Conservation (phyloP, 1,284 basidiomycete genomes). For the Ceratobasidium sp. region DNA sequence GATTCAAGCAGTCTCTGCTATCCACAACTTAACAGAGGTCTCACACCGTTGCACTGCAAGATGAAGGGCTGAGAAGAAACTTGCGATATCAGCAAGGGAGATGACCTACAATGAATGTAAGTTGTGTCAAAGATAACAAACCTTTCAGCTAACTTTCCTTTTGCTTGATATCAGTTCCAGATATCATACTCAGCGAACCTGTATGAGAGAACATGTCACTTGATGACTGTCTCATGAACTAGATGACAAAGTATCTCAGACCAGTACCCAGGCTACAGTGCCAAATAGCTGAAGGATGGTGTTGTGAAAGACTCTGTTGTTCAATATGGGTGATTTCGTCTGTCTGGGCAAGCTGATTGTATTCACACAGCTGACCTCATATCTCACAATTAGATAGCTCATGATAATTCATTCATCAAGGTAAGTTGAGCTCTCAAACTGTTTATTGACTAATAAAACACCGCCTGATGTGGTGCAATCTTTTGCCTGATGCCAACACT, state of each 20-base stretch:
- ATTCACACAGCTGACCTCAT: neutral
- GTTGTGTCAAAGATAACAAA: neutral
- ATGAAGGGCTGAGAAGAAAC: no score
- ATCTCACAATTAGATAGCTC: neutral
- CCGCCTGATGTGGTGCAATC: neutral
- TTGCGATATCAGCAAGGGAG: neutral
- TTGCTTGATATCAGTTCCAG: neutral
- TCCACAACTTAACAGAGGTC: no score
- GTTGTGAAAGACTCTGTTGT: neutral
- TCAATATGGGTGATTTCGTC: slow-evolving; percentile 11
- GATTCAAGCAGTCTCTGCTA: slow-evolving; percentile 41
- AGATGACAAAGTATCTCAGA: slow-evolving; percentile 12
- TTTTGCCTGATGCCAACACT: neutral
- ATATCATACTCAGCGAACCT: neutral
- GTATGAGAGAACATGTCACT: neutral
- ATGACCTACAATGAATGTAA: neutral
- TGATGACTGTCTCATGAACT: neutral
- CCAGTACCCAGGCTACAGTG: neutral
- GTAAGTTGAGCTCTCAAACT: neutral
- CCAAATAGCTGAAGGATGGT: neutral
- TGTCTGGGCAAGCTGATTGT: neutral
- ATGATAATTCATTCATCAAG: slow-evolving; percentile 22
- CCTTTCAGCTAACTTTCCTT: neutral
- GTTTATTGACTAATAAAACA: neutral
- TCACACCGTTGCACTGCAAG: no score